phyloP scores from a whole-genome alignment of 495 filamentous ascomycete genomes.

The Diplogelasinospora grovesii region DNA sequence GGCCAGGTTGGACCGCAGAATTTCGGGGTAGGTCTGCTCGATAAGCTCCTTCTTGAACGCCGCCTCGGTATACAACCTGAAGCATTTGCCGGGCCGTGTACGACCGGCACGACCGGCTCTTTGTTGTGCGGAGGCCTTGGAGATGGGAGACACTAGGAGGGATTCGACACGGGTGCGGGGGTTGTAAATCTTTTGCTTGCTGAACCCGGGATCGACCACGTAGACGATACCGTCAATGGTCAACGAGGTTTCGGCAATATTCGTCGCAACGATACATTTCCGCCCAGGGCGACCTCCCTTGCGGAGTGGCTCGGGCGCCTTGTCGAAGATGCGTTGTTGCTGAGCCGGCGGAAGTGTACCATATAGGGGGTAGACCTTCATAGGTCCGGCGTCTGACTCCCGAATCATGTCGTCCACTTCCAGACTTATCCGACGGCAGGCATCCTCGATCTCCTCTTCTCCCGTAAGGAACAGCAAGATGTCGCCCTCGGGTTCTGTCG shows the following conservation, averaged over 20 bases:
- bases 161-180: slow-evolving; percentile 95
- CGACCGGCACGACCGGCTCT: slow-evolving; percentile 97
- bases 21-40: slow-evolving; percentile 93
- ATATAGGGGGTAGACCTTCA: slow-evolving; percentile 90
- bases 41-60: slow-evolving; percentile 99
- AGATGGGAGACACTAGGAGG: slow-evolving; percentile 89
- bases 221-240: slow-evolving; percentile 99
- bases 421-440: slow-evolving; percentile 79
- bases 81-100: slow-evolving; percentile 96
- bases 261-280: slow-evolving; percentile 94
- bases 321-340: slow-evolving; percentile 93
- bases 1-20: slow-evolving; percentile 86
- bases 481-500: slow-evolving; percentile 85
- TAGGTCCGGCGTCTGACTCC: slow-evolving; percentile 82
- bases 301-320: slow-evolving; percentile 64
- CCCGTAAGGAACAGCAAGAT: slow-evolving; percentile 95
- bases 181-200: slow-evolving; percentile 99
- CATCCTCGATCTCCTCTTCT: slow-evolving; percentile 98
- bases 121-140: slow-evolving; percentile 97
- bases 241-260: slow-evolving; percentile 95
- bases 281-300: slow-evolving; percentile 78
- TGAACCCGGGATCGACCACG: slow-evolving; percentile 97
- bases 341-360: slow-evolving; percentile 85
- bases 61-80: slow-evolving; percentile 89
- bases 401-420: slow-evolving; percentile 87